Evolutionary conservation across 1,284 basidiomycete species (phyloP).

Genomic region (Rhodotorula sp.): DNA sequence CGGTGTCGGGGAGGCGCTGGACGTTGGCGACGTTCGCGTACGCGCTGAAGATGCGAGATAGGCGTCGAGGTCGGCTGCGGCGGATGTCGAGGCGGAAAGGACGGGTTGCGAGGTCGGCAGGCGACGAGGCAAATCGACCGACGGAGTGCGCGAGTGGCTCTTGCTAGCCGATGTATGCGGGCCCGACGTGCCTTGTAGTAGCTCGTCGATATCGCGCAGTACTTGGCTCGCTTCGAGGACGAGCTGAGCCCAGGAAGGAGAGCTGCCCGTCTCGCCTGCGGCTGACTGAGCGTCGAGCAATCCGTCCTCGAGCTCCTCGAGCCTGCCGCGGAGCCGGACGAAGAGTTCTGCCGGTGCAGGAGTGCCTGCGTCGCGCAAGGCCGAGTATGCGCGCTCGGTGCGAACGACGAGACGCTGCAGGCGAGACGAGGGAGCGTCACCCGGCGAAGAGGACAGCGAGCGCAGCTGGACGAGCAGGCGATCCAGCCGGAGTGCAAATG

Average conservation of each 20-base stretch:
- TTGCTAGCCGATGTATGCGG: not conserved
- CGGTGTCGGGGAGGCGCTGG: not conserved
- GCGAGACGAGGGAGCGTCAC: not conserved
- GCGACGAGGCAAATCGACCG: constrained; percentile 10
- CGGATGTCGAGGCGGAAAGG: not conserved
- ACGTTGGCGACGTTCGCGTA: not conserved
- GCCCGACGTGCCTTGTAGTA: not conserved
- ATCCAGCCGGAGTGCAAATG: constrained; percentile 2
- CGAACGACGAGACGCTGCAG: constrained; percentile 9
- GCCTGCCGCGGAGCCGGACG: constrained; percentile 7
- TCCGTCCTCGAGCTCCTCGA: constrained; percentile 8
- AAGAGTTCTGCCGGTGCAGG: constrained; percentile 1
- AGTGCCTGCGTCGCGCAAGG: not conserved
- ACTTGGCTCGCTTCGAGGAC: not conserved
- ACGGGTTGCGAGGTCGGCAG: not conserved
- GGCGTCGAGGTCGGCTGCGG: constrained; percentile 4
- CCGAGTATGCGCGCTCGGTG: constrained; percentile 1
- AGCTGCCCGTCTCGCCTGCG: not conserved
- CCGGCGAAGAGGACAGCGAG: not conserved
- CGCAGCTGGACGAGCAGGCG: constrained; percentile 3
- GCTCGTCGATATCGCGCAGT: not conserved
- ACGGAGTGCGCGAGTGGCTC: not conserved
- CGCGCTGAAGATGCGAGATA: not conserved
- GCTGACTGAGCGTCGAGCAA: not conserved
- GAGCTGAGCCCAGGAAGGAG: not conserved